Conservation (phyloP, 176 grass and related monocot genomes). For the Saccharum officinarum region DNA sequence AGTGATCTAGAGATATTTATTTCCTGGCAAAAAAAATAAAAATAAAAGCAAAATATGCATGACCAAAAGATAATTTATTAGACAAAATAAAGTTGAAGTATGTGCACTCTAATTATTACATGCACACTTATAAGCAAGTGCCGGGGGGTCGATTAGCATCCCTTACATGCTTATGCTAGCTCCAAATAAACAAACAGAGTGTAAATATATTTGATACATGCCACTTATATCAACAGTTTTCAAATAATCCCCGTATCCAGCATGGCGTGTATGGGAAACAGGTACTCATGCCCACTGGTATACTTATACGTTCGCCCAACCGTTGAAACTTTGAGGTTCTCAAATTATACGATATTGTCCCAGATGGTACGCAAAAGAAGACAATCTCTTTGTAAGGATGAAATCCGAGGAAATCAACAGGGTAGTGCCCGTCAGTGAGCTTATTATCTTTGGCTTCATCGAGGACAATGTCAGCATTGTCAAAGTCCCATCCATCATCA, state of each 20-base stretch:
- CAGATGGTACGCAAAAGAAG: neutral
- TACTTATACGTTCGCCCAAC: neutral
- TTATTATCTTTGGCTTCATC: neutral
- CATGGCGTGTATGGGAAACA: neutral
- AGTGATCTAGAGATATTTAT: neutral
- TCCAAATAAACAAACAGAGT: neutral
- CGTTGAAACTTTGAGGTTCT: neutral
- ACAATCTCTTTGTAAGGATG: slow-evolving; percentile 6
- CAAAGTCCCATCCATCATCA: neutral
- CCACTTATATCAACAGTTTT: too few relatives aligned
- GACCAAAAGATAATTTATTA: neutral
- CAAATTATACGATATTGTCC: neutral
- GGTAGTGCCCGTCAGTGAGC: too few relatives aligned
- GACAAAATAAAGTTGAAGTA: neutral
- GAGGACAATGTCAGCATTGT: neutral
- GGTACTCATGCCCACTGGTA: neutral
- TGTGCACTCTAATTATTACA: neutral
- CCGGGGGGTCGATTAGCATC: neutral
- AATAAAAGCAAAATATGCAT: neutral
- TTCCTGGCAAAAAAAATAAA: neutral
- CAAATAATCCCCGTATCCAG: too few relatives aligned
- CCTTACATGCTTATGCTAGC: neutral
- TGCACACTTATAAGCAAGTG: neutral
- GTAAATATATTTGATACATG: neutral
- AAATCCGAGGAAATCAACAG: neutral